Evolutionary conservation across 148 eudicot genomes (phyloP).

Genomic region (Silene conica): DNA sequence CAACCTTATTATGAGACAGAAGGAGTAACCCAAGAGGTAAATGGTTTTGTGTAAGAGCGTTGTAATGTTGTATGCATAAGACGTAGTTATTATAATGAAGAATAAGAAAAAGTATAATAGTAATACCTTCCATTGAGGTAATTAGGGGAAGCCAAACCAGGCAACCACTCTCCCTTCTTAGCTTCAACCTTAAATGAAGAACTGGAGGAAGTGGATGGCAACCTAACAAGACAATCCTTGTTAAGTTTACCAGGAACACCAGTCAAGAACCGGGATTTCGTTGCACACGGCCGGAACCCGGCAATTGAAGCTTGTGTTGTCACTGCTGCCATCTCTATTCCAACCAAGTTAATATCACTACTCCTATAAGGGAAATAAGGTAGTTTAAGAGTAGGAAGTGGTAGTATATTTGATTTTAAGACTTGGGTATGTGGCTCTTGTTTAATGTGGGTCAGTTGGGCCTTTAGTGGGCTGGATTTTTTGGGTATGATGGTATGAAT

Average conservation of each 20-base stretch:
- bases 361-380: not conserved
- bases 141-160: constrained; percentile 78
- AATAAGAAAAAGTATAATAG: not conserved
- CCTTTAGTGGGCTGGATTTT: constrained; percentile 28
- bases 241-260: constrained; percentile 63
- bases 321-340: constrained; percentile 58
- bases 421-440: constrained; percentile 44
- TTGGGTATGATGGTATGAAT: constrained; percentile 17
- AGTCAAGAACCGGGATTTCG: constrained; percentile 48
- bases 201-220: constrained; percentile 29
- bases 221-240: constrained; percentile 37
- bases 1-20: no score
- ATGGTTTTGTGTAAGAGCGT: not conserved
- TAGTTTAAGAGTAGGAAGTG: not conserved
- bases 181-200: constrained; percentile 70
- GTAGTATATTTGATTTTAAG: constrained; percentile 19
- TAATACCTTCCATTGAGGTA: constrained; percentile 80
- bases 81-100: not conserved
- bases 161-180: constrained; percentile 98
- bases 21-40: not conserved
- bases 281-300: constrained; percentile 64
- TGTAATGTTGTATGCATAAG: not conserved
- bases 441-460: constrained; percentile 22
- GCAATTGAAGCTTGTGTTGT: constrained; percentile 82
- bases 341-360: not conserved